Conservation (phyloP, 2,329 filamentous ascomycete genomes). For the Gremmenia infestans region DNA sequence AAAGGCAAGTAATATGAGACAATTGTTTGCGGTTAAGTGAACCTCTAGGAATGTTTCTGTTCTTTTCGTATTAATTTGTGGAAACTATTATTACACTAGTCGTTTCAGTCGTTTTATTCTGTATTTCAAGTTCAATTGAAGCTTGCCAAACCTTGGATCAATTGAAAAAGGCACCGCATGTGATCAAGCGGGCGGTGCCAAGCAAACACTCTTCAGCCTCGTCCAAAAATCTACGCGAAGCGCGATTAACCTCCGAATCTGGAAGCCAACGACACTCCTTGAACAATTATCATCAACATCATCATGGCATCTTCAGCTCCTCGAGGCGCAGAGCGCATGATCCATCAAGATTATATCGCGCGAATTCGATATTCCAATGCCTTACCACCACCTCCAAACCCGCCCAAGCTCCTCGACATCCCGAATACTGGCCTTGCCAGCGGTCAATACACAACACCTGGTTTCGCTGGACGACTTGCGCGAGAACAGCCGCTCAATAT, state of each 20-base stretch:
- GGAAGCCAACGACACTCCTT: not conserved
- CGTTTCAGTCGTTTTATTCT: no score
- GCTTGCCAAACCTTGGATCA: no score
- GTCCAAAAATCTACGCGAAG: slow-evolving; percentile 9
- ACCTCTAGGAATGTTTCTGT: no score
- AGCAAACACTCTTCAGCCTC: slow-evolving; percentile 2
- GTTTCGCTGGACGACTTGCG: slow-evolving; percentile 83
- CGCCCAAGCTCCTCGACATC: slow-evolving; percentile 94
- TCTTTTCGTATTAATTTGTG: no score
- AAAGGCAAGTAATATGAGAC: no score
- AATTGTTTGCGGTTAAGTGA: no score
- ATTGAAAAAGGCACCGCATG: no score
- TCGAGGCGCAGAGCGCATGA: slow-evolving; percentile 40
- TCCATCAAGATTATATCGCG: slow-evolving; percentile 95
- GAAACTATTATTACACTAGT: no score
- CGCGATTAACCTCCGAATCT: not conserved
- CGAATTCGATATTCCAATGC: slow-evolving; percentile 94
- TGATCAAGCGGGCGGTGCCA: no score
- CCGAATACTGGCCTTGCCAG: slow-evolving; percentile 85
- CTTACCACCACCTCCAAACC: slow-evolving; percentile 87
- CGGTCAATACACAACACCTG: slow-evolving; percentile 83
- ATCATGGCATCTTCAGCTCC: slow-evolving; percentile 29
- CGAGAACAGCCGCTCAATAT: slow-evolving; percentile 93
- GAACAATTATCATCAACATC: not conserved
- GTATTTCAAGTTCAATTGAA: no score